These are phyloP conservation scores for Ceratocystis alfenasii DNA, from an alignment of 2,329 filamentous ascomycete species.

Conservation along the genomic window DNA sequence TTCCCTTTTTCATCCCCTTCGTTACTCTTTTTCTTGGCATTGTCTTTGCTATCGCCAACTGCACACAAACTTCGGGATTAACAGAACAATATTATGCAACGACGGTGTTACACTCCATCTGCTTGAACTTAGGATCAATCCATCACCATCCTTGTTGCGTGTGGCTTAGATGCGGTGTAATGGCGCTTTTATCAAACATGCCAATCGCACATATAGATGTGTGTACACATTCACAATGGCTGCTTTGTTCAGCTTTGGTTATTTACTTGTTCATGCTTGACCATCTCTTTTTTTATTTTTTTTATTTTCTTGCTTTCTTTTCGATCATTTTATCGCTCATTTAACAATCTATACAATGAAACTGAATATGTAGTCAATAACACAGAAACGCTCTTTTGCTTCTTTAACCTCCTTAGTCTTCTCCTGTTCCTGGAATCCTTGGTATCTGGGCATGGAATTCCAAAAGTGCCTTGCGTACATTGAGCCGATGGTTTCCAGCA, in stretches of 20 bases:
- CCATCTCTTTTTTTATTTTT: neutral
- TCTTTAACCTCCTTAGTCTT: neutral
- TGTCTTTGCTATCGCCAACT: neutral
- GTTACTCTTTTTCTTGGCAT: neutral
- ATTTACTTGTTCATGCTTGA: neutral
- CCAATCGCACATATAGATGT: neutral
- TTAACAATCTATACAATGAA: neutral
- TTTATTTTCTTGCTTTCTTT: neutral
- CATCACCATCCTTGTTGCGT: too few species aligned
- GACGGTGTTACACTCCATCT: too few species aligned
- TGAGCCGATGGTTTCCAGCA: neutral
- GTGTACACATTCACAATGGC: neutral
- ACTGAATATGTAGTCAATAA: neutral
- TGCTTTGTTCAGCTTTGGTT: neutral
- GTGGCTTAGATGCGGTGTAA: neutral
- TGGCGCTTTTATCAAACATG: neutral
- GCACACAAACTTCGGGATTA: neutral
- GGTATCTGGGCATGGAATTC: too few species aligned
- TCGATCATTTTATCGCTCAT: neutral
- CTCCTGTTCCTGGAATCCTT: neutral
- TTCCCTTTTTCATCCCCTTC: neutral
- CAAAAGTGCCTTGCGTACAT: neutral
- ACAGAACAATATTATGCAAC: constrained; percentile 1
- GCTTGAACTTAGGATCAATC: too few species aligned
- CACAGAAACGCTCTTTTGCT: neutral